Base-by-base conservation (phyloP, 257 asterid genomes). In the Primulina eburnea region DNA sequence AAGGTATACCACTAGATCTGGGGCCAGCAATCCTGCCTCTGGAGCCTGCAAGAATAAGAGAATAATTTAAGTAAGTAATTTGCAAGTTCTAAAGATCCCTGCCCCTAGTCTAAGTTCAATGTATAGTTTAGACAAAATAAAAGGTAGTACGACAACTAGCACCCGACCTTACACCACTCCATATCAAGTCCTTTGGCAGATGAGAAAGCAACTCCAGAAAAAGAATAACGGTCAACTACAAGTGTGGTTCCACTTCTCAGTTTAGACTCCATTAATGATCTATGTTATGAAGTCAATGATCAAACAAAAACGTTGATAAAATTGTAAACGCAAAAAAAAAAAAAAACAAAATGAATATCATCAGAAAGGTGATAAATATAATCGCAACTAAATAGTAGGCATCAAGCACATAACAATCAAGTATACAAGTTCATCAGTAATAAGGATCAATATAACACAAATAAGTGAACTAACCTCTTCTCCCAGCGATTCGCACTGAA, bases 401-500 rank as follows among this genome's bases (percentile, higher is more conserved):
- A 38, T 8, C 4, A 38, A 8, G 50, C 4, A 4, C 50, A 38
- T 38, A 38, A 2, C 50, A 38, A 38, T 38, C 50, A 38, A 38
- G 50, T 9, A 38, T 38, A 38, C 16, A 38, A 38, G 2, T 35
- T 35, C 43, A 38, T 4, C 4, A 38, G 50, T 38, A 1, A 9
- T 4, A 68, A 62, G n/a, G 2, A 76, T 60, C 40, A 16, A 21
- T 2, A 64, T 38, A 24, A 24, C 26, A 40, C 24, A 43, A 56
- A 33, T 53, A 71, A 53, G 12, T 57, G 62, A 29, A 10, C 64
- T 40, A 63, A 90, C 99, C 99, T 93, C 75, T 89, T 93, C 74
- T 90, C 97, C 97, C 96, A 93, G 61, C 97, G 97, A 73, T 93
- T 90, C 52, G 97, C 96, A 79, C 96, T 90, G 77, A 93, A 93